phyloP scores from a whole-genome alignment of 495 filamentous ascomycete genomes.

The Bombardia bombarda region DNA sequence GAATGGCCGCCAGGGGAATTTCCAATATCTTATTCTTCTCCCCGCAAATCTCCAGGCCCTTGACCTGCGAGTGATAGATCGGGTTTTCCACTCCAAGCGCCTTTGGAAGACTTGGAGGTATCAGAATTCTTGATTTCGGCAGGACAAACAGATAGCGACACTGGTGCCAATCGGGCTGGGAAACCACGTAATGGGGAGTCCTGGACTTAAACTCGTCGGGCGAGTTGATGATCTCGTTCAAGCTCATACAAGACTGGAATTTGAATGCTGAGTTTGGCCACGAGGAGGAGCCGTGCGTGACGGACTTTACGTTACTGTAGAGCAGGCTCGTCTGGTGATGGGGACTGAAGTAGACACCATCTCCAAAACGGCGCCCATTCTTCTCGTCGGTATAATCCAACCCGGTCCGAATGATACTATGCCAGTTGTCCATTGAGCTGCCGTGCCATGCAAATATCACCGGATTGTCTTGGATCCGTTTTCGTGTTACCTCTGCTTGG shows the following conservation, averaged over 20 bases:
- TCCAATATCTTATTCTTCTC: neutral
- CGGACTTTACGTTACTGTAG: no score
- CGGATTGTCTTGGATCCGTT: slow-evolving; percentile 40
- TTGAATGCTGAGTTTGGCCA: slow-evolving; percentile 64
- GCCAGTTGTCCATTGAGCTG: slow-evolving; percentile 73
- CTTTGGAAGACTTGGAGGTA: neutral
- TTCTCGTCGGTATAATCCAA: slow-evolving; percentile 56
- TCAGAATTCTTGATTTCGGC: neutral
- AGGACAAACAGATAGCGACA: slow-evolving; percentile 77
- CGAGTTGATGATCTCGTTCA: slow-evolving; percentile 84
- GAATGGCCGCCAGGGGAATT: slow-evolving; percentile 25
- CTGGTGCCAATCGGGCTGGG: slow-evolving; percentile 81
- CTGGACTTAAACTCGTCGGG: slow-evolving; percentile 50
- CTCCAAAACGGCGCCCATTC: slow-evolving; percentile 64
- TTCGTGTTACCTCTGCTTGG: slow-evolving; percentile 30
- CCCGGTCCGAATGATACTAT: slow-evolving; percentile 78
- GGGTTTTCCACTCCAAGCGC: neutral
- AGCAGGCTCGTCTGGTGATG: slow-evolving; percentile 46
- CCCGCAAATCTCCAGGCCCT: slow-evolving; percentile 6
- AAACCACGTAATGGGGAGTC: slow-evolving; percentile 62
- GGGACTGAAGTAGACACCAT: slow-evolving; percentile 76
- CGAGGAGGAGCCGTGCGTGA: no score
- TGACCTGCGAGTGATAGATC: neutral
- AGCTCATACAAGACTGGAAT: slow-evolving; percentile 52
- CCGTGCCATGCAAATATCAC: slow-evolving; percentile 85